Base-by-base conservation (phyloP, 2,329 filamentous ascomycete species). In the Basipetospora chlamydospora region DNA sequence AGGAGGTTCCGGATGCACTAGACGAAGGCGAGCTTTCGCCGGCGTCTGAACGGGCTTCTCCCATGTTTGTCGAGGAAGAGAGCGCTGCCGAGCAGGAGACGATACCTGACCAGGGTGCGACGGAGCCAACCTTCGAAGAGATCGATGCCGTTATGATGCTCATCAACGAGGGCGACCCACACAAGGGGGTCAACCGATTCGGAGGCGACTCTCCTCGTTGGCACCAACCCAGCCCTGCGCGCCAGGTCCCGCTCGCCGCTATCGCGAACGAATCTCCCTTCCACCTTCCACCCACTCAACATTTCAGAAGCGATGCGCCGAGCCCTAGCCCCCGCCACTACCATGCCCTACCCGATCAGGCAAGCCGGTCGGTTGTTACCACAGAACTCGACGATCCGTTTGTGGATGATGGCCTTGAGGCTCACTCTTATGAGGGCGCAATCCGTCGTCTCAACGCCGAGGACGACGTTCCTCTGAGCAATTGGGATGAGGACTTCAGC, bases 61-160 rank as follows among this genome's bases (percentile, higher is more conserved):
- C n/a, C n/a, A n/a, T n/a, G n/a, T n/a, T n/a, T n/a, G 20, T 13
- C 13, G 25, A 21, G 12, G 3, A 28, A 15, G 12, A 38, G 4
- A 12, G 13, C 28, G 20, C n/a, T 28, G 17, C 10, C 9, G 35
- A 36, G 6, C 6, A 23, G n/a, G n/a, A 23, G 22, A 23, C 6
- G 22, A 23, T 23, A n/a, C 22, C 22, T 23, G 11, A 11, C 22
- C 6, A 23, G 6, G n/a, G 21, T 12, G 21, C 16, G 6, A 48
- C 49, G 15, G 63, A 64, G 42, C 65, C 61, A 6, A 72, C 77
- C 0, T 83, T 83, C 47, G 79, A 88, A 46, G 86, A 95, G 51
- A 87, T 95, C 48, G 87, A 95, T 60, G 84, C 80, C 30, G 77
- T 95, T 36, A 94, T 96, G 85, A 74, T 79, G 44, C 80, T 90